Evolutionary conservation across 768 basidiomycete species (phyloP).

Genomic region (Rhizopogon salebrosus): DNA sequence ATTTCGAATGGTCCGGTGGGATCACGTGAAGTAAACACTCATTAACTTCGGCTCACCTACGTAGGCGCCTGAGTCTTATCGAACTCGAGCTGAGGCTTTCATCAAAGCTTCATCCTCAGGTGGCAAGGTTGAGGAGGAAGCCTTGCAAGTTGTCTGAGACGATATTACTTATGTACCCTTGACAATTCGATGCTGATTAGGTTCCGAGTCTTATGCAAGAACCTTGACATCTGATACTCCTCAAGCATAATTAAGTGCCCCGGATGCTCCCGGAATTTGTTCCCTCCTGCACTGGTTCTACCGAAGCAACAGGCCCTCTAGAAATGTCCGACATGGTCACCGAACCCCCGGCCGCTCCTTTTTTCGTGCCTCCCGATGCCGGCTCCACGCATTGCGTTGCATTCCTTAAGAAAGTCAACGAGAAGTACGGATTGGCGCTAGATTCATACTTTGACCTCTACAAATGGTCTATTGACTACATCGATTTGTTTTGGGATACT

Average conservation of each 20-base stretch:
- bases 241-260: background rate
- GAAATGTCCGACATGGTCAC: background rate
- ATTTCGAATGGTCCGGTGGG: no score
- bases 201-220: background rate
- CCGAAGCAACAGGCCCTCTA: background rate
- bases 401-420: slow-evolving; percentile 49
- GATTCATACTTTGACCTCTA: slow-evolving; percentile 60
- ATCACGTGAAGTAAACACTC: no score
- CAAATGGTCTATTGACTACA: slow-evolving; percentile 55
- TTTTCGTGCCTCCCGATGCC: slow-evolving; percentile 40
- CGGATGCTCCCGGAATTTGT: background rate
- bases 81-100: no score
- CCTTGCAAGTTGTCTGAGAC: no score
- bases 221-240: no score
- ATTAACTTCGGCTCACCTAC: no score
- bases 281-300: background rate
- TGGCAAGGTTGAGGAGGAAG: no score
- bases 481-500: slow-evolving; percentile 62
- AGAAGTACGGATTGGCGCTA: slow-evolving; percentile 37
- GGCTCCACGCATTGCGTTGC: slow-evolving; percentile 41
- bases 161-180: no score
- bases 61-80: no score
- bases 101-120: no score
- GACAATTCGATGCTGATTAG: background rate
- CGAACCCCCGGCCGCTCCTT: background rate